These are phyloP conservation scores for Cokeromyces recurvatus DNA, from an alignment of 371 early-diverging fungal genomes.

Conservation along the genomic window DNA sequence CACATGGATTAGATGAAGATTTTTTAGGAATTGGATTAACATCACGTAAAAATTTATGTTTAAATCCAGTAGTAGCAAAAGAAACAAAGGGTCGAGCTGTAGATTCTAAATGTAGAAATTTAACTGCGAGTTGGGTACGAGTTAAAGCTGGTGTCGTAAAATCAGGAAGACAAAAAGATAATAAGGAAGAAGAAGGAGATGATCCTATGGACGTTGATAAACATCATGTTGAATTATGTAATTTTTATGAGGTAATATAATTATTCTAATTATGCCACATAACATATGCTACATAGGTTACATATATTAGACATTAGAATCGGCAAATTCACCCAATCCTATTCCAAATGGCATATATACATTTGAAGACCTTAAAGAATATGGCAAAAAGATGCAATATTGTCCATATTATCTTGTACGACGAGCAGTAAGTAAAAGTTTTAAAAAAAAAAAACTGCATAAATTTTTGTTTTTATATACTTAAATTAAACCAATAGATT, in stretches of 20 bases:
- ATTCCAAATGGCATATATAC: conserved; percentile 95
- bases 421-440: conserved; percentile 71
- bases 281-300: background rate
- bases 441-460: no score
- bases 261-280: background rate
- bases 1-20: conserved; percentile 64
- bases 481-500: no score
- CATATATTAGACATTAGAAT: conserved; percentile 53
- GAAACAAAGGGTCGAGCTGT: conserved; percentile 85
- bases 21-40: conserved; percentile 97
- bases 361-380: conserved; percentile 87
- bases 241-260: conserved; percentile 71
- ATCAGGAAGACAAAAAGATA: conserved; percentile 22
- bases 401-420: conserved; percentile 98
- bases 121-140: conserved; percentile 95
- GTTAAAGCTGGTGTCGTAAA: conserved; percentile 54
- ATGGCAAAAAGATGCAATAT: conserved; percentile 65
- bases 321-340: conserved; percentile 60
- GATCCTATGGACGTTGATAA: conserved; percentile 29
- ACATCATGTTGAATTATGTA: conserved; percentile 65
- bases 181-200: conserved; percentile 12
- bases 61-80: conserved; percentile 82
- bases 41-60: conserved; percentile 93
- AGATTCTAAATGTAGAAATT: conserved; percentile 87
- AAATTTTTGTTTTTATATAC: no score